These are phyloP conservation scores for Nelumbo lutea DNA, from an alignment of 164 flowering plant species.

Conservation along the genomic window DNA sequence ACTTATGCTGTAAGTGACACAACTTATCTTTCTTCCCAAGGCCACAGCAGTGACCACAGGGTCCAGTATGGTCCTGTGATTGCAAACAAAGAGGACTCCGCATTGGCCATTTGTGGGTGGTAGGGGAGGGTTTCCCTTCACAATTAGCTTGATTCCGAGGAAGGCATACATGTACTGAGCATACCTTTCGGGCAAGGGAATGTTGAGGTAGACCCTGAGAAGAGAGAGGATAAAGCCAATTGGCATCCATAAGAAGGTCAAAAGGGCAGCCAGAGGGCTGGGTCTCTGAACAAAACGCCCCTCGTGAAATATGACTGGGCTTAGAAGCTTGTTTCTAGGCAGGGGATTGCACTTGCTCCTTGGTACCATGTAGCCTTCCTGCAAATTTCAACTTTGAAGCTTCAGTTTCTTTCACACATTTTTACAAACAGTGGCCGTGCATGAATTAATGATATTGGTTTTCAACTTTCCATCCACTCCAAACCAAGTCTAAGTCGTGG, in stretches of 20 bases:
- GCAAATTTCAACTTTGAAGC: constrained; percentile 12
- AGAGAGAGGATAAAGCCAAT: constrained; percentile 59
- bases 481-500: too few relatives aligned
- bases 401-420: too few relatives aligned
- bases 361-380: constrained; percentile 84
- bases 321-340: constrained; percentile 57
- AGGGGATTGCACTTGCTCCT: constrained; percentile 49
- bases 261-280: constrained; percentile 49
- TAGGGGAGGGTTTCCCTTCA: constrained; percentile 81
- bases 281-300: constrained; percentile 68
- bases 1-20: constrained; percentile 79
- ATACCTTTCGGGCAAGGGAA: constrained; percentile 54
- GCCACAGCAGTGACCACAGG: constrained; percentile 74
- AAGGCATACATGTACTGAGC: constrained; percentile 44
- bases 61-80: constrained; percentile 52
- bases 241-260: constrained; percentile 79
- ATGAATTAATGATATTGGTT: too few relatives aligned
- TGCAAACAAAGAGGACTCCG: constrained; percentile 49
- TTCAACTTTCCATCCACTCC: too few relatives aligned
- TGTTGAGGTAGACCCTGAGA: constrained; percentile 50
- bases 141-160: constrained; percentile 53
- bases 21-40: constrained; percentile 63
- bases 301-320: constrained; percentile 67
- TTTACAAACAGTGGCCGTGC: too few relatives aligned
- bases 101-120: constrained; percentile 47